These are phyloP conservation scores for Phylloporus sp. DNA, from an alignment of 768 basidiomycete species.

Conservation along the genomic window DNA sequence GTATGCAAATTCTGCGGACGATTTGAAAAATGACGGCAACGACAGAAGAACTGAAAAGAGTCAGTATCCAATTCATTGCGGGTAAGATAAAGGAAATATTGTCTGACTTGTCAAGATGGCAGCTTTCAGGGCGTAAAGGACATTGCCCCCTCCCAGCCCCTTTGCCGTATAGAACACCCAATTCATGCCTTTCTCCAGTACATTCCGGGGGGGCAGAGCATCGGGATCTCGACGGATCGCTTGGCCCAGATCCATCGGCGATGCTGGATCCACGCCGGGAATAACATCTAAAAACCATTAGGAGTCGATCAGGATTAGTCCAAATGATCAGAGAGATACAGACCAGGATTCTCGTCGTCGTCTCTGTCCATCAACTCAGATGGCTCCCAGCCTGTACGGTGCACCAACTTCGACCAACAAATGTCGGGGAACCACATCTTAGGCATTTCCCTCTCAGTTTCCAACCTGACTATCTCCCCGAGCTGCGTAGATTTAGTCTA, in stretches of 20 bases:
- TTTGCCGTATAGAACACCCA: conserved; percentile 38
- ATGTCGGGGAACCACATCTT: conserved; percentile 57
- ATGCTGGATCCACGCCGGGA: conserved; percentile 47
- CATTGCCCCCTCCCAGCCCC: conserved; percentile 53
- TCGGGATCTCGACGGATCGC: conserved; percentile 67
- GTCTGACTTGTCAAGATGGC: conserved; percentile 55
- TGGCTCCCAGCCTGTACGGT: conserved; percentile 45
- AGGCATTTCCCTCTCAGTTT: conserved; percentile 39
- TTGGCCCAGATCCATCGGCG: conserved; percentile 49
- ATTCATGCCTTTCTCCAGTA: conserved; percentile 49
- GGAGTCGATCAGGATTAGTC: background rate
- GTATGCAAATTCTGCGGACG: conserved; percentile 55
- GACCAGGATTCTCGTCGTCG: conserved; percentile 70
- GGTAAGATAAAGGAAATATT: background rate
- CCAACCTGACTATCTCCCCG: conserved; percentile 52
- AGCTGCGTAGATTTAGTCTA: conserved; percentile 39
- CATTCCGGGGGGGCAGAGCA: conserved; percentile 64
- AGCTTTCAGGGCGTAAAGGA: conserved; percentile 68
- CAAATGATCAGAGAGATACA: background rate
- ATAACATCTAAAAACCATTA: conserved; percentile 40
- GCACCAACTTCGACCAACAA: conserved; percentile 32
- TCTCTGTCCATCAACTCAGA: conserved; percentile 41
- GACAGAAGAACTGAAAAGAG: conserved; percentile 46
- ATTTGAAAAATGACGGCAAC: conserved; percentile 55
- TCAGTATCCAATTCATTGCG: background rate